Evolutionary conservation across 352 stramenopile species (phyloP).

Genomic region (Ophiocytium majus): DNA sequence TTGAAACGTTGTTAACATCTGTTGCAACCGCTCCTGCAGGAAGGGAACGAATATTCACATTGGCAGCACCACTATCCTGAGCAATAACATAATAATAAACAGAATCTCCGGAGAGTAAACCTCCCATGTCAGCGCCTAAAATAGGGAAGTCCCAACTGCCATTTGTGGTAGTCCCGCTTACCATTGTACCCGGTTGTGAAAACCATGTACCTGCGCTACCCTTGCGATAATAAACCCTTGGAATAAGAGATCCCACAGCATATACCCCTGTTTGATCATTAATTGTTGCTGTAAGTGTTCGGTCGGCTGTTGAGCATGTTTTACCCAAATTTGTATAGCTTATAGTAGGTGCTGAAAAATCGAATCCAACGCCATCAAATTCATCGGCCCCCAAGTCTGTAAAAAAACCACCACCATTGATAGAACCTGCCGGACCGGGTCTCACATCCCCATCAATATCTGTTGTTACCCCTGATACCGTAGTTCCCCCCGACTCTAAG

Average conservation of each 20-base stretch:
- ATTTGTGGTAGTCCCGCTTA: background rate
- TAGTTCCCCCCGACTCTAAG: background rate
- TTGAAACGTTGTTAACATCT: slow-evolving; percentile 15
- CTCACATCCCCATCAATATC: slow-evolving; percentile 6
- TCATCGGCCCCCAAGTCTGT: background rate
- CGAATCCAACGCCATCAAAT: slow-evolving; percentile 6
- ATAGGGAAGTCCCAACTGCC: background rate
- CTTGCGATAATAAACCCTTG: background rate
- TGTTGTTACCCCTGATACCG: background rate
- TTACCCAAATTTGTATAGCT: background rate
- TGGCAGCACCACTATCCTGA: background rate
- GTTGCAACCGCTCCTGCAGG: background rate
- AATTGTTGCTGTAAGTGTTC: slow-evolving; percentile 1
- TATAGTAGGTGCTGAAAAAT: background rate
- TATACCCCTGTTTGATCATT: background rate
- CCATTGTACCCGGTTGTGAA: background rate
- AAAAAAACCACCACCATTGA: background rate
- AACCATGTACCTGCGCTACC: background rate
- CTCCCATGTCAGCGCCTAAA: background rate
- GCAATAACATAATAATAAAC: slow-evolving; percentile 11
- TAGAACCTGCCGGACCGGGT: background rate
- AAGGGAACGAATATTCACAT: background rate
- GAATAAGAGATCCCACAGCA: background rate
- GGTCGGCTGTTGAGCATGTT: slow-evolving; percentile 4
- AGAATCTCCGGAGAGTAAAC: background rate